Evolutionary conservation across 345 rosid genomes (phyloP).

Genomic region (Gossypium stocksii): DNA sequence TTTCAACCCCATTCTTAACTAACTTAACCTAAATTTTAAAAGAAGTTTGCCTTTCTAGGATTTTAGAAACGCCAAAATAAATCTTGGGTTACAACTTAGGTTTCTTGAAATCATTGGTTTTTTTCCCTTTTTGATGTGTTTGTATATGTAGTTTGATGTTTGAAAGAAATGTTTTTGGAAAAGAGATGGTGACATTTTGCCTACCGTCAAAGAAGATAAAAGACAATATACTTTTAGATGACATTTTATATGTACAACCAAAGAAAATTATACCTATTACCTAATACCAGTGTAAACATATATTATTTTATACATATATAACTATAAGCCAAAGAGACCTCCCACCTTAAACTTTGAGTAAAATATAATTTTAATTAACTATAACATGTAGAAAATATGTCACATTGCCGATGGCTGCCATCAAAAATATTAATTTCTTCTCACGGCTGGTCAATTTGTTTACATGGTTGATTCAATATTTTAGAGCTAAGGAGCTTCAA

Average conservation of each 20-base stretch:
- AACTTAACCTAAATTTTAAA: too few relatives aligned
- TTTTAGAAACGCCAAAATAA: background rate
- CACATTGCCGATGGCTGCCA: background rate
- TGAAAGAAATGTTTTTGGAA: background rate
- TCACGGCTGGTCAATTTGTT: background rate
- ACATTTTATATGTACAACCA: background rate
- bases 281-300: background rate
- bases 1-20: too few relatives aligned
- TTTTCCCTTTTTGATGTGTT: background rate
- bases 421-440: background rate
- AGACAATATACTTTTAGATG: background rate
- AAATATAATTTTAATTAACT: background rate
- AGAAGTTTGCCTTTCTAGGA: too few relatives aligned
- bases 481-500: background rate
- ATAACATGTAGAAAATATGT: background rate
- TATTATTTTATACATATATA: background rate
- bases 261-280: background rate
- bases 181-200: slow-evolving; percentile 4
- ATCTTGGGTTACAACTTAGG: background rate
- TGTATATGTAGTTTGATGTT: background rate
- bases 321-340: background rate
- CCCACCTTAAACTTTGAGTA: slow-evolving; percentile 5
- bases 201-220: background rate
- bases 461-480: background rate
- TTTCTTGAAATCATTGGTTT: background rate